These are phyloP conservation scores for Wickerhamiella azyma DNA, from an alignment of 805 yeast genomes.

Conservation along the genomic window DNA sequence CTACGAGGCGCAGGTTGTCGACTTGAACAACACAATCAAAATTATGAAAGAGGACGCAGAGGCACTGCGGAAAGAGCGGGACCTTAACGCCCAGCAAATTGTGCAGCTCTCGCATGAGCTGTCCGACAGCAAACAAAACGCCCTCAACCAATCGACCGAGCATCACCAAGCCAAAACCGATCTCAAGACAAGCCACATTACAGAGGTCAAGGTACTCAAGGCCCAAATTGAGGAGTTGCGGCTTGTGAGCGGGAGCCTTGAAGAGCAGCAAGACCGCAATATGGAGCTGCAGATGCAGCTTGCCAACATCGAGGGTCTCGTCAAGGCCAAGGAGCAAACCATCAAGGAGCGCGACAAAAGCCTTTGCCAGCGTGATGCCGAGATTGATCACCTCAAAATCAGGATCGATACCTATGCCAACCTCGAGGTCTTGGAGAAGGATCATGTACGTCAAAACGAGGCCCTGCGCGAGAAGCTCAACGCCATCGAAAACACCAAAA, in stretches of 20 bases:
- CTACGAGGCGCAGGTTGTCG: not conserved
- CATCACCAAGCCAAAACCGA: not conserved
- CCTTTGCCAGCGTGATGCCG: not conserved
- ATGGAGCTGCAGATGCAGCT: not conserved
- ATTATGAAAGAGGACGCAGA: not conserved
- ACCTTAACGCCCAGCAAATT: too few relatives aligned
- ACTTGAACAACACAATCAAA: not conserved
- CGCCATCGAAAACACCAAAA: not conserved
- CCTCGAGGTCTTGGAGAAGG: not conserved
- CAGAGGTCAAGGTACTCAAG: not conserved
- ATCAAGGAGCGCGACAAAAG: not conserved
- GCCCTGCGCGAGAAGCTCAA: not conserved
- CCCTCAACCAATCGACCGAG: not conserved
- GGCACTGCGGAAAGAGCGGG: too few relatives aligned
- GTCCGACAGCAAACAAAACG: not conserved
- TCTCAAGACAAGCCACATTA: not conserved
- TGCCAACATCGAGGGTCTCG: not conserved
- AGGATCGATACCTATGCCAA: conserved; percentile 4
- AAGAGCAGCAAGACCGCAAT: not conserved
- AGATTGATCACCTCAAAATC: conserved; percentile 1
- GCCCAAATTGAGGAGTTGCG: not conserved
- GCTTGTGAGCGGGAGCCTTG: not conserved
- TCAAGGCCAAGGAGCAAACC: not conserved
- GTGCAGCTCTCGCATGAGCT: too few relatives aligned
- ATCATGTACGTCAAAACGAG: conserved; percentile 6